Percentiles rank a stretch among this genome's conserved stretches.
phyloP scores from a whole-genome alignment of 768 basidiomycete species.

The Leccinum imitatum region DNA sequence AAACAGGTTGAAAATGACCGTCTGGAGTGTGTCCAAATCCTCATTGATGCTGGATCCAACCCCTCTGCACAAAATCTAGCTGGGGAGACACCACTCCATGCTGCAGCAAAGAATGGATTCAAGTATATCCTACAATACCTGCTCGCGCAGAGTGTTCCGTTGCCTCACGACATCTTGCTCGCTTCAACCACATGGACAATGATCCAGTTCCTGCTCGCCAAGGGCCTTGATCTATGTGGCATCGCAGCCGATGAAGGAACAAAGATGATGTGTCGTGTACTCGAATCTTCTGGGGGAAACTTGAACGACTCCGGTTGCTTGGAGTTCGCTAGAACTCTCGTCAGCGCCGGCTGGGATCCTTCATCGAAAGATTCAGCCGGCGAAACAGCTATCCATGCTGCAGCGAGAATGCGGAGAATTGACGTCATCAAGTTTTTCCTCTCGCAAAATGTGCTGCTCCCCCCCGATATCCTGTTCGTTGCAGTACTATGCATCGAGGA shows the following conservation, averaged over 20 bases:
- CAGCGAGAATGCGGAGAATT: not conserved
- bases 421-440: not conserved
- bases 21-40: not conserved
- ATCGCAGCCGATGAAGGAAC: not conserved
- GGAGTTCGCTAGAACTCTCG: not conserved
- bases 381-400: not conserved
- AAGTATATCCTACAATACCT: not conserved
- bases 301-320: too few species aligned
- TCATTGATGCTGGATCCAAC: conserved; percentile 4
- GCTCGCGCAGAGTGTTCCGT: not conserved
- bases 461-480: not conserved
- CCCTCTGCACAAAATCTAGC: not conserved
- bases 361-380: not conserved
- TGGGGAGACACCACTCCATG: not conserved
- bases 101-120: not conserved
- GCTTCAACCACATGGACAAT: not conserved
- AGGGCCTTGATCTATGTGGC: not conserved
- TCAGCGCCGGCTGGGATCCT: not conserved
- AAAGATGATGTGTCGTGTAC: not conserved
- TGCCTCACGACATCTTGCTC: not conserved
- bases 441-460: not conserved
- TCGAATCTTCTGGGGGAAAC: not conserved
- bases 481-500: too few species aligned
- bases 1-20: too few species aligned
- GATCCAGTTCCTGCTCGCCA: not conserved